Evolutionary conservation across 352 stramenopile genomes (phyloP), one percentile per base, ranked within the genome.

Genomic region (Elongisporangium prolatum): DNA sequence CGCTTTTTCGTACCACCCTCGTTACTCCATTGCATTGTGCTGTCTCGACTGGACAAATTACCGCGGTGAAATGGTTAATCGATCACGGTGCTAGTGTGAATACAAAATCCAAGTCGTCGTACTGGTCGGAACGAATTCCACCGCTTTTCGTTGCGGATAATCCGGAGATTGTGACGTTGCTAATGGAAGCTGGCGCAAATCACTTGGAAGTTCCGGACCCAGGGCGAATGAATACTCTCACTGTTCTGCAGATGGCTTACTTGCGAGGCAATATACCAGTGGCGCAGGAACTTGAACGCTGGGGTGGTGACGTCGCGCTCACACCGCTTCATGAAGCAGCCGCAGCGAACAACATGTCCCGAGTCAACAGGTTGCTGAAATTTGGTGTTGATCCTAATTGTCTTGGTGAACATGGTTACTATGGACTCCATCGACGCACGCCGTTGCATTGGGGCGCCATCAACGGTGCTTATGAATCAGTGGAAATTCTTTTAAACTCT

Each of bases 401-500:
- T 44, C 58, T 89, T 14, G 83, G 83, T 4, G 83, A 93, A 34
- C 76, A 86, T 14, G 81, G 77, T 2, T 90, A 92, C 62, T 67
- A 64, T 6, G 82, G 82, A 6, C 67, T 92, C 54, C 70, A 89
- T 59, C 79, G 77, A 18, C 78, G 79, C 17, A 93, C 83, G 6
- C 80, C 83, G 24, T 60, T 93, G 25, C 83, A 93, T 50, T 91
- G 80, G 80, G 80, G 68, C 25, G 78, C 79, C 1, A 86, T 91
- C 22, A 86, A 69, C 24, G 83, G 83, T 8, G 54, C 72, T 2
- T 50, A 69, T 2, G 59, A 78, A 17, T 66, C 77, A 3, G 80
- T 78, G 1, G 61, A 66, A 13, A 48, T 82, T 55, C 61, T 93
- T 28, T 63, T 91, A 11, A 60, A 83, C 28, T 66, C 66, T 25